Percentiles rank a stretch among this genome's conserved stretches.
phyloP scores from a whole-genome alignment of 768 basidiomycete genomes.

The Phaffia australis region DNA sequence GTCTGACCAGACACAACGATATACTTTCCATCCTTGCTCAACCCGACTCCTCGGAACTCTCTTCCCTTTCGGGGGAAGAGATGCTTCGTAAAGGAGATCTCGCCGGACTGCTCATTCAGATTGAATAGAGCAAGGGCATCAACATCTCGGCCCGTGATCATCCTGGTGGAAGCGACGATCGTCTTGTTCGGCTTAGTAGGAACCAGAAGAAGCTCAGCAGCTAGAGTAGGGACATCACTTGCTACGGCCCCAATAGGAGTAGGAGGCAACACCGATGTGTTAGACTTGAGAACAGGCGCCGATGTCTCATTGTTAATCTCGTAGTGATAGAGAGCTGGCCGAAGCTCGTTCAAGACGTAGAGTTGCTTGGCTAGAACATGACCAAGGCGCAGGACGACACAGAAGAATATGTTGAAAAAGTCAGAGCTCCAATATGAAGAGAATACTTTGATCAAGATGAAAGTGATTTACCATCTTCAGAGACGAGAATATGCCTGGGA shows the following conservation, averaged over 20 bases:
- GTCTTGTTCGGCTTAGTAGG: conserved; percentile 8
- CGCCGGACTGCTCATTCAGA: conserved; percentile 1
- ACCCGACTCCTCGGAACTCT: conserved; percentile 23
- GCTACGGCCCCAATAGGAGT: background rate
- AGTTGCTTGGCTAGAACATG: conserved; percentile 11
- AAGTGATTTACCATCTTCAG: conserved; percentile 14
- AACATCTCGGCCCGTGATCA: conserved; percentile 12
- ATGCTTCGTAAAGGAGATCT: conserved; percentile 9
- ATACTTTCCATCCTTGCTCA: conserved; percentile 5
- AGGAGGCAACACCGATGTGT: conserved; percentile 22
- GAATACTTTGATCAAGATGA: background rate
- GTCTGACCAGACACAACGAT: conserved; percentile 8
- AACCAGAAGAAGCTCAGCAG: conserved; percentile 16
- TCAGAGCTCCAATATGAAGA: background rate
- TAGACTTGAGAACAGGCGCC: conserved; percentile 5
- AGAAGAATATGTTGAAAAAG: background rate
- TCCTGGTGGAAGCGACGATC: conserved; percentile 15
- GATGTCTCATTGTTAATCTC: background rate
- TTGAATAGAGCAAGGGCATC: conserved; percentile 16
- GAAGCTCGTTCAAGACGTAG: conserved; percentile 25
- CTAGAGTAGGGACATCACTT: conserved; percentile 5
- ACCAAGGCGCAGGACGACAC: background rate
- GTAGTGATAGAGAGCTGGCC: conserved; percentile 15
- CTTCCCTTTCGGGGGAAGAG: conserved; percentile 17
- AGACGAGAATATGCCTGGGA: conserved; percentile 20